Conservation (phyloP, 805 yeast genomes). For the Zygosaccharomyces pseudorouxii region DNA sequence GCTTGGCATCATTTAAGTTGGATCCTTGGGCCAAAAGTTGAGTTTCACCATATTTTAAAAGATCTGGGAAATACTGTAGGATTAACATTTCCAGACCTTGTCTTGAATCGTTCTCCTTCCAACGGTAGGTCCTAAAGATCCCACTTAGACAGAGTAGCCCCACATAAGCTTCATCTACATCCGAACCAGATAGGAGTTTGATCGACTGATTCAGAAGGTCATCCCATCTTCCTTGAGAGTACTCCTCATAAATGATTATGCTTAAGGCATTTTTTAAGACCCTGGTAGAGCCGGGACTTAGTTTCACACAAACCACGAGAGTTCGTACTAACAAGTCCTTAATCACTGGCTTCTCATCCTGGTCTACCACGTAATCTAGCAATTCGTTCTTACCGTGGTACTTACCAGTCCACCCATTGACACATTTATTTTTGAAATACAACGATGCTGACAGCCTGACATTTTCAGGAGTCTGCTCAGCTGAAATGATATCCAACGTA, state of each 20-base stretch:
- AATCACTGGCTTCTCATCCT: conserved; percentile 70
- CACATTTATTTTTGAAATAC: conserved; percentile 71
- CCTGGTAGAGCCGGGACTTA: conserved; percentile 38
- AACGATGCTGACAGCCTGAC: conserved; percentile 73
- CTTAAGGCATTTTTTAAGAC: conserved; percentile 49
- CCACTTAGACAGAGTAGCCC: conserved; percentile 71
- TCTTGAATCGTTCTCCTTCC: conserved; percentile 57
- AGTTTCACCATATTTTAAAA: conserved; percentile 61
- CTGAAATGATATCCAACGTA: conserved; percentile 68
- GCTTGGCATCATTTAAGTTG: conserved; percentile 33
- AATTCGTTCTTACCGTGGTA: conserved; percentile 28
- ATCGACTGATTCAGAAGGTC: conserved; percentile 45
- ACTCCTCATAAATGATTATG: conserved; percentile 48
- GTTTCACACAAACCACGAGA: conserved; percentile 45
- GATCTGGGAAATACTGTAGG: conserved; percentile 55
- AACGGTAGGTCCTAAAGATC: conserved; percentile 64
- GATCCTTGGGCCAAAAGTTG: conserved; percentile 40
- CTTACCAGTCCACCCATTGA: conserved; percentile 53
- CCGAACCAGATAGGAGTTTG: conserved; percentile 42
- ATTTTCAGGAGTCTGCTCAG: conserved; percentile 45
- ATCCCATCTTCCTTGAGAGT: conserved; percentile 49
- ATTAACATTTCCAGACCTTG: conserved; percentile 52
- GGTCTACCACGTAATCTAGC: conserved; percentile 41
- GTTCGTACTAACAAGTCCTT: conserved; percentile 65
- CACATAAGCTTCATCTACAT: conserved; percentile 47